Percentiles rank a stretch among this genome's conserved stretches.
Evolutionary conservation across 352 stramenopile species (phyloP).

Genomic region (Globisporangium heterothallicum): DNA sequence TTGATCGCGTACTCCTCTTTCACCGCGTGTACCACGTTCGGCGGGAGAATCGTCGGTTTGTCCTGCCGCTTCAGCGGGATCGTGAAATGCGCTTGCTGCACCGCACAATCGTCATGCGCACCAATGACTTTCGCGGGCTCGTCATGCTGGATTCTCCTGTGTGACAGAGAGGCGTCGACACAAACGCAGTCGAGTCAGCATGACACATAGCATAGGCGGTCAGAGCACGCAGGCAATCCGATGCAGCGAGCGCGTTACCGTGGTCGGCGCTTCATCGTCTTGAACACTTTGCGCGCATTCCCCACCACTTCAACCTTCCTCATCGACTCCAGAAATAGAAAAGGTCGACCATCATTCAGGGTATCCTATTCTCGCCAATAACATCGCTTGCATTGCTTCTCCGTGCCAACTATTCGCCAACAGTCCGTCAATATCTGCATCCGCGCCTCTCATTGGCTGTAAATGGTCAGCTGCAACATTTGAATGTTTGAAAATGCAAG

Average conservation of each 20-base stretch:
- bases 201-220: background rate
- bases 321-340: constrained; percentile 6
- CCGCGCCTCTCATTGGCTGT: constrained; percentile 13
- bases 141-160: constrained; percentile 13
- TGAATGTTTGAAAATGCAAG: background rate
- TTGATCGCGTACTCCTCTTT: constrained; percentile 69
- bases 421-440: too few species aligned
- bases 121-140: background rate
- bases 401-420: too few species aligned
- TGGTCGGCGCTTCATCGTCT: constrained; percentile 5
- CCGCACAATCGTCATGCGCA: constrained; percentile 22
- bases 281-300: background rate
- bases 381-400: too few species aligned
- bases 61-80: constrained; percentile 55
- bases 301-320: too few species aligned
- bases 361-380: too few species aligned
- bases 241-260: background rate
- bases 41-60: constrained; percentile 32
- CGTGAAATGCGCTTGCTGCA: constrained; percentile 43
- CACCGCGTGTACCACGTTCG: constrained; percentile 36
- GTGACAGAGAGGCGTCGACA: background rate
- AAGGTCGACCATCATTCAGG: too few species aligned
- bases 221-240: background rate
- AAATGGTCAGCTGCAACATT: constrained; percentile 5
- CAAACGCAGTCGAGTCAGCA: background rate